phyloP scores from a whole-genome alignment of 2,329 filamentous ascomycete genomes.

The Xylariaceae sp. region DNA sequence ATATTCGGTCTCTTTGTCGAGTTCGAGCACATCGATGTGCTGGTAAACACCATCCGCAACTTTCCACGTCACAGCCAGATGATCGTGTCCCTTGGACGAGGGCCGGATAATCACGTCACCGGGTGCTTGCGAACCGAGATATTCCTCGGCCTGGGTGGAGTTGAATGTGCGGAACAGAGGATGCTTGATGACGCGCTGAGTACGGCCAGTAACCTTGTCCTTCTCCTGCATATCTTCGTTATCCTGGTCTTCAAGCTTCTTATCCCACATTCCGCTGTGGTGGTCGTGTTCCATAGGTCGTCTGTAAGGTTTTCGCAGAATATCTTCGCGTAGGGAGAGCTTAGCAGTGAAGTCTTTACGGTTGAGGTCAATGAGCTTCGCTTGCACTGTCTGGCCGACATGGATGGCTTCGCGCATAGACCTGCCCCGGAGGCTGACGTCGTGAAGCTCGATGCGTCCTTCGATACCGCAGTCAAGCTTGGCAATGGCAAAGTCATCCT shows the following conservation, averaged over 20 bases:
- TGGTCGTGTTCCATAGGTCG: slow-evolving; percentile 63
- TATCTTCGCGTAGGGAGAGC: slow-evolving; percentile 77
- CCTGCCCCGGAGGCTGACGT: slow-evolving; percentile 63
- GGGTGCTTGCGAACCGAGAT: slow-evolving; percentile 74
- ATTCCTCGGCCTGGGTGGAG: slow-evolving; percentile 86
- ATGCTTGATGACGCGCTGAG: slow-evolving; percentile 94
- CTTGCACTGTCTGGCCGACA: slow-evolving; percentile 77
- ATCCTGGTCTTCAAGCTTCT: slow-evolving; percentile 72
- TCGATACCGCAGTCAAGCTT: slow-evolving; percentile 93
- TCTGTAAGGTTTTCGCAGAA: slow-evolving; percentile 67
- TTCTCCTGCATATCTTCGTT: slow-evolving; percentile 80
- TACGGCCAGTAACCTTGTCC: slow-evolving; percentile 76
- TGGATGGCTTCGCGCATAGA: slow-evolving; percentile 70
- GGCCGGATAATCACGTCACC: slow-evolving; percentile 94
- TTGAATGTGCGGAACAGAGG: slow-evolving; percentile 94
- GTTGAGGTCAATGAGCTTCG: slow-evolving; percentile 82
- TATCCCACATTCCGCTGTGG: slow-evolving; percentile 74
- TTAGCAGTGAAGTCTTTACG: slow-evolving; percentile 79
- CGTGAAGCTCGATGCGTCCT: slow-evolving; percentile 75
- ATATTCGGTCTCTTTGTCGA: slow-evolving; percentile 96
- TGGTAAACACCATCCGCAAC: slow-evolving; percentile 94
- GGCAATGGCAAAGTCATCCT: slow-evolving; percentile 87
- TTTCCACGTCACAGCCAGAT: slow-evolving; percentile 97
- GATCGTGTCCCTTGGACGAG: slow-evolving; percentile 90
- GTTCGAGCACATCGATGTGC: slow-evolving; percentile 92